These are phyloP conservation scores for Carex arenaria DNA, from an alignment of 202 grass and related monocot species.

Conservation along the genomic window DNA sequence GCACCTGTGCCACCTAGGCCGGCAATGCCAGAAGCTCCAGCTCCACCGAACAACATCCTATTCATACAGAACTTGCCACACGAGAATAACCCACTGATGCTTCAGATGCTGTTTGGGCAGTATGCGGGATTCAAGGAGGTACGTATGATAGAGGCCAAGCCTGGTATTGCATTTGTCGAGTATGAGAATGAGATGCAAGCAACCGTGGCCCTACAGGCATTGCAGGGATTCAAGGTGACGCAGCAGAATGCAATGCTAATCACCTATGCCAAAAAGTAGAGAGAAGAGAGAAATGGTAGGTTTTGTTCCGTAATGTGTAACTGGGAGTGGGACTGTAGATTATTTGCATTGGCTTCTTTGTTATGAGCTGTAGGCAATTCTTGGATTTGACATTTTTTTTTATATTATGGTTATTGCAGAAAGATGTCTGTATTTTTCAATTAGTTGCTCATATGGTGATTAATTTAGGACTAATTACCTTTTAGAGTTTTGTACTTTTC, in stretches of 20 bases:
- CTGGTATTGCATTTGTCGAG: slow-evolving; percentile 89
- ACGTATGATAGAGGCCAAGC: slow-evolving; percentile 82
- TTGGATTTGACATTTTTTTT: background rate
- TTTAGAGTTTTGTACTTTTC: background rate
- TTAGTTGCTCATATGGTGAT: background rate
- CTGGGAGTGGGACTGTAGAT: slow-evolving; percentile 1
- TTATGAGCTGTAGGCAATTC: background rate
- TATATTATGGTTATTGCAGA: background rate
- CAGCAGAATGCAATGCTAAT: slow-evolving; percentile 82
- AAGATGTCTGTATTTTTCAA: background rate
- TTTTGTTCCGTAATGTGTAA: slow-evolving; percentile 6
- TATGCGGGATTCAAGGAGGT: slow-evolving; percentile 94
- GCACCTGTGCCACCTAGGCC: slow-evolving; percentile 1
- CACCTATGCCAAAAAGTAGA: slow-evolving; percentile 90
- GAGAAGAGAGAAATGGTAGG: background rate
- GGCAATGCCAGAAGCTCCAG: slow-evolving; percentile 41
- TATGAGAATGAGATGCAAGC: slow-evolving; percentile 76
- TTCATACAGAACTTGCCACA: slow-evolving; percentile 92
- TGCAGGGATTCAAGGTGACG: slow-evolving; percentile 73
- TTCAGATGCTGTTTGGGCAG: slow-evolving; percentile 93
- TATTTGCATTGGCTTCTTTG: background rate
- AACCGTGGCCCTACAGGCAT: slow-evolving; percentile 52
- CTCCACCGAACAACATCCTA: slow-evolving; percentile 80
- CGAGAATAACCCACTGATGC: slow-evolving; percentile 67
- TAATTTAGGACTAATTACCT: background rate